Percentiles rank a stretch among this genome's conserved stretches.
phyloP scores from a whole-genome alignment of 257 asterid species.

The Leptodermis oblonga region DNA sequence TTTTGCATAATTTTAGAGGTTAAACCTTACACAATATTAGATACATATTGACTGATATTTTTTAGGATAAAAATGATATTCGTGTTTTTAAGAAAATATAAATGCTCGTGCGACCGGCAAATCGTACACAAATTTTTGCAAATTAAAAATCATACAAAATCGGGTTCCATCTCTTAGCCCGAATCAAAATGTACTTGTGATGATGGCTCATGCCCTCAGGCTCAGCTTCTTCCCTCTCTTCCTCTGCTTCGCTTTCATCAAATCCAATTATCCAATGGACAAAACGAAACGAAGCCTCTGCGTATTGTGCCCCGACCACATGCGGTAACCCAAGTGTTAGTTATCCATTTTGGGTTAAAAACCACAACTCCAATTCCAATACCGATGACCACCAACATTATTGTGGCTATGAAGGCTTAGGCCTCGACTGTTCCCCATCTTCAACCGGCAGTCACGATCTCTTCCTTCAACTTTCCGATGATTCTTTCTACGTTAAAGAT shows the following conservation, averaged over 20 bases:
- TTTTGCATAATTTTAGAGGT: too few relatives aligned
- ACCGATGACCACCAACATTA: too few relatives aligned
- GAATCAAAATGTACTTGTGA: too few relatives aligned
- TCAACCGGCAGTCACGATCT: background rate
- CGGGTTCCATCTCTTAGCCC: background rate
- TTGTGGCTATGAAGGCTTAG: conserved; percentile 33
- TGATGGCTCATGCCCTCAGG: background rate
- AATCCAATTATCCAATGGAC: too few relatives aligned
- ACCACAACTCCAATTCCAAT: background rate
- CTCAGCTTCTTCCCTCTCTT: conserved; percentile 3
- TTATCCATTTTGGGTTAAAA: conserved; percentile 25
- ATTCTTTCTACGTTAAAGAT: conserved; percentile 14
- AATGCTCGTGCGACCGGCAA: too few relatives aligned
- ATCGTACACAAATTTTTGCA: too few relatives aligned
- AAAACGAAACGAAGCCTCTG: background rate
- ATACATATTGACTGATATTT: too few relatives aligned
- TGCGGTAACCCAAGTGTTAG: conserved; percentile 14
- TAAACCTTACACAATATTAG: too few relatives aligned
- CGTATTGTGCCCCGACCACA: background rate
- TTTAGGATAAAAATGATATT: background rate
- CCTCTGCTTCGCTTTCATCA: conserved; percentile 8
- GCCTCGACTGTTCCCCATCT: conserved; percentile 9
- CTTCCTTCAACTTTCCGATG: background rate
- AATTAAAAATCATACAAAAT: too few relatives aligned
- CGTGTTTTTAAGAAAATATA: too few relatives aligned